Evolutionary conservation across 495 filamentous ascomycete species (phyloP).

Genomic region (Aspergillus sclerotioniger): DNA sequence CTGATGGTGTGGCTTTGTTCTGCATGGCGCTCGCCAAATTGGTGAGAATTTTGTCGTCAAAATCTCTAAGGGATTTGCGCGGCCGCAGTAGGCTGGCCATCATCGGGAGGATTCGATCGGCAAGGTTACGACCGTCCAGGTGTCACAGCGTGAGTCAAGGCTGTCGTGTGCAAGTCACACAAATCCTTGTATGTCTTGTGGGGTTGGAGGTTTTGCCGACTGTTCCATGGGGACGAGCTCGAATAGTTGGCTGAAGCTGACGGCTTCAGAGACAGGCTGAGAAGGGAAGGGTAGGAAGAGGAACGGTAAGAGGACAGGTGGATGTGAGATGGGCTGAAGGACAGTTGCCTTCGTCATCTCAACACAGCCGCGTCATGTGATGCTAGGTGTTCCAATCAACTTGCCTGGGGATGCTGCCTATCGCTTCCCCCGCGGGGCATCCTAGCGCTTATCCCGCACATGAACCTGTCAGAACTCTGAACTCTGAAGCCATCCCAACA

Average conservation of each 20-base stretch:
- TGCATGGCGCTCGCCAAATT: background rate
- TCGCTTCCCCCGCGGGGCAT: background rate
- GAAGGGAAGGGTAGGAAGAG: background rate
- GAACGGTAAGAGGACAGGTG: background rate
- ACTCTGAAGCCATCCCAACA: no score
- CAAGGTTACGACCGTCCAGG: no score
- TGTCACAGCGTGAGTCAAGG: background rate
- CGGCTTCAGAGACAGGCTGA: background rate
- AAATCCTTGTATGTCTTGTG: background rate
- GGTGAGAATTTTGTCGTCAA: background rate
- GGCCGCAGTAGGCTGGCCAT: background rate
- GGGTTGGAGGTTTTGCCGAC: background rate
- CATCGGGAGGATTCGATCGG: background rate
- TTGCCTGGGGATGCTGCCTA: background rate
- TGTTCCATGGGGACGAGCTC: background rate
- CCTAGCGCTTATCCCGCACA: background rate
- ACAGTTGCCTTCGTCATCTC: background rate
- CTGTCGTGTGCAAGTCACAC: background rate
- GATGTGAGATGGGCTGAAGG: background rate
- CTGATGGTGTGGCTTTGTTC: background rate
- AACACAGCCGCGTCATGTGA: background rate
- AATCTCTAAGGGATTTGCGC: background rate
- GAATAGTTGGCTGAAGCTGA: background rate
- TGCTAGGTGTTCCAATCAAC: background rate
- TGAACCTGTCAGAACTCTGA: background rate